Evolutionary conservation across 2,329 filamentous ascomycete species (phyloP).

Genomic region (Penicillium sp.): DNA sequence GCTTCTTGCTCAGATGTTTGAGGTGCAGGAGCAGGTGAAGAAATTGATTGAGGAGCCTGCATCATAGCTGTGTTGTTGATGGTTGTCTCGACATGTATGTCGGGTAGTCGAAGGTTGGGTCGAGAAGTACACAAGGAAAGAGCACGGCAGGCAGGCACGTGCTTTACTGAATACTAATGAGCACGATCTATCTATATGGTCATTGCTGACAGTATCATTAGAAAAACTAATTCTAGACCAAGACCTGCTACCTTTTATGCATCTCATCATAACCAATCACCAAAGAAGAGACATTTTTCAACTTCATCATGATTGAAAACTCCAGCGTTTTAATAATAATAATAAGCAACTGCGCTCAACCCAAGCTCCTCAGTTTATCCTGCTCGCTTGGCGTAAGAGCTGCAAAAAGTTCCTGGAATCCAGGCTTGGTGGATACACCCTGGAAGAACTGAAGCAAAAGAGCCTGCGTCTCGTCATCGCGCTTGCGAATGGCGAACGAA

Average conservation of each 20-base stretch:
- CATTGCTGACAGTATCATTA: neutral
- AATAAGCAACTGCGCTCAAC: constrained; percentile 2
- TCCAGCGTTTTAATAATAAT: neutral
- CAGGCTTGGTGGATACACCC: constrained; percentile 49
- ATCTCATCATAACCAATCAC: neutral
- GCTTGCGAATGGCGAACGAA: constrained; percentile 54
- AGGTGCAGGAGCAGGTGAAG: neutral
- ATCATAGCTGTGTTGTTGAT: no score
- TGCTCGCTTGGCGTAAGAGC: constrained; percentile 52
- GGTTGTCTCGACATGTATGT: neutral
- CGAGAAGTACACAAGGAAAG: no score
- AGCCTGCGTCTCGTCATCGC: constrained; percentile 85
- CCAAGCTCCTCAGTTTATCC: constrained; percentile 34
- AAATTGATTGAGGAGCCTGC: neutral
- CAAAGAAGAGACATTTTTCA: neutral
- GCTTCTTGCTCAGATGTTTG: neutral
- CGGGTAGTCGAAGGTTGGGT: no score
- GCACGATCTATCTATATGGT: neutral
- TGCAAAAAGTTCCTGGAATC: constrained; percentile 53
- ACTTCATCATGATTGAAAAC: neutral
- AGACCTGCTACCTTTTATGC: neutral
- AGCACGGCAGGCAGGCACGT: neutral
- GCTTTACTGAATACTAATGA: no score
- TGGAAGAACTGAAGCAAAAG: constrained; percentile 81
- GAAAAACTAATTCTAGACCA: neutral